Evolutionary conservation across 140 eudicot genomes (phyloP).

Genomic region (Eryngium alpinum): DNA sequence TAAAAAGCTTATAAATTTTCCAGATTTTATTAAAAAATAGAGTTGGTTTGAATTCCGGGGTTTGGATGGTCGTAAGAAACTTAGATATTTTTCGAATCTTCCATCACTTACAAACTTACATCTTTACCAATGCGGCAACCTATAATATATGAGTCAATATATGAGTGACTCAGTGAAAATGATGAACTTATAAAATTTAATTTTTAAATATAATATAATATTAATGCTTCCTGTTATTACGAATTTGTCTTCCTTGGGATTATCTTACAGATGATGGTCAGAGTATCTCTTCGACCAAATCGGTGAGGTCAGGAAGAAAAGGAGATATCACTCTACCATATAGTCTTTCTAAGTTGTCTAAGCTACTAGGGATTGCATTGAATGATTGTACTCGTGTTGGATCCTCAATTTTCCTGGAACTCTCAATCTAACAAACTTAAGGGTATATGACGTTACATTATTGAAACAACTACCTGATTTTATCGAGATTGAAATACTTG

Average conservation of each 20-base stretch:
- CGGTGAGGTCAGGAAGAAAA: too few relatives aligned
- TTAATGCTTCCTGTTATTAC: background rate
- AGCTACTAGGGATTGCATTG: background rate
- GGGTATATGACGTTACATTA: background rate
- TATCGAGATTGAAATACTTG: background rate
- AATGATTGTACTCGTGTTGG: background rate
- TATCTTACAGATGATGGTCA: background rate
- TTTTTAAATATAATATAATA: background rate
- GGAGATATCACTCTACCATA: background rate
- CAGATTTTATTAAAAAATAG: background rate
- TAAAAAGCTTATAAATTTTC: background rate
- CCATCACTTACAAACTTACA: background rate
- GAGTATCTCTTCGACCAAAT: background rate
- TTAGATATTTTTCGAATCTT: background rate
- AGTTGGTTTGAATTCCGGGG: background rate
- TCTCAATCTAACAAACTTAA: background rate
- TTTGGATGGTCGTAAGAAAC: background rate
- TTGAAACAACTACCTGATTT: background rate
- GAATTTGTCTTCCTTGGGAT: background rate
- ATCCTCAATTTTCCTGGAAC: background rate
- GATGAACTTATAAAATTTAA: background rate
- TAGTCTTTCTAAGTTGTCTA: background rate
- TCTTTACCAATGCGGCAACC: background rate
- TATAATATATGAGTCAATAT: background rate
- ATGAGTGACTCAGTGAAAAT: background rate